Base-by-base conservation (phyloP, 495 filamentous ascomycete species). In the Pseudotulostoma volvatum region DNA sequence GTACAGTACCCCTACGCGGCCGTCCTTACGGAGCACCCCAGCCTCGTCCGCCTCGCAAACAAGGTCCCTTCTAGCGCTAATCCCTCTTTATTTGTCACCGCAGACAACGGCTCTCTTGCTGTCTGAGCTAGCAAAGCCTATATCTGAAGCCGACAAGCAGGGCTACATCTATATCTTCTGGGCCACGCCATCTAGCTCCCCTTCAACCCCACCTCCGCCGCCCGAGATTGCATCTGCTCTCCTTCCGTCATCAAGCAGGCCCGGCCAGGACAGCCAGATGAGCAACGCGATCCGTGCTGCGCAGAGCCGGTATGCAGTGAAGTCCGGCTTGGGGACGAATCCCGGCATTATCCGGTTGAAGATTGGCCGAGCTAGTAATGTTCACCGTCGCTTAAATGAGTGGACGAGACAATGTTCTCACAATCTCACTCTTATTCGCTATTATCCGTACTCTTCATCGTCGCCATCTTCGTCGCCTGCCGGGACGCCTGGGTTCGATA, bases 81-180 rank as follows among this genome's bases (percentile, higher is more conserved):
- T 92, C 40, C 83, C 84, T 1, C 40, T 60, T 5, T 54, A 57
- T 11, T 63, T 79, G 11, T 67, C 70, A 0, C 79, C 79, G 2
- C 62, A 74, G 54, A 81, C 70, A 13, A 77, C 75, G 13, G 76
- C 76, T 4, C 49, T 58, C 15, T 66, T 87, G 18, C 67, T 83
- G 31, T 62, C 70, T 20, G 88, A 94, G 53, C 64, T 96, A 3
- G 73, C 76, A 9, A 93, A 93, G 50, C 84, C 87, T 8, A 69
- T 92, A 43, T 83, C 82, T 2, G 59, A 57, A 3, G 59, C 65
- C 31, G 90, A 96, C 48, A 83, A 92, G 34, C 68, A 83, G 33
- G 90, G 90, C 28, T 97, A 85, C 53, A 96, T 96, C 46, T 97
- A 97, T 66, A 90, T 97, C 48, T 97, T 95, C 70, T 93, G 86